Percentiles rank a stretch among this genome's conserved stretches.
Conservation (phyloP, 768 basidiomycete genomes). For the Suillus paluster region DNA sequence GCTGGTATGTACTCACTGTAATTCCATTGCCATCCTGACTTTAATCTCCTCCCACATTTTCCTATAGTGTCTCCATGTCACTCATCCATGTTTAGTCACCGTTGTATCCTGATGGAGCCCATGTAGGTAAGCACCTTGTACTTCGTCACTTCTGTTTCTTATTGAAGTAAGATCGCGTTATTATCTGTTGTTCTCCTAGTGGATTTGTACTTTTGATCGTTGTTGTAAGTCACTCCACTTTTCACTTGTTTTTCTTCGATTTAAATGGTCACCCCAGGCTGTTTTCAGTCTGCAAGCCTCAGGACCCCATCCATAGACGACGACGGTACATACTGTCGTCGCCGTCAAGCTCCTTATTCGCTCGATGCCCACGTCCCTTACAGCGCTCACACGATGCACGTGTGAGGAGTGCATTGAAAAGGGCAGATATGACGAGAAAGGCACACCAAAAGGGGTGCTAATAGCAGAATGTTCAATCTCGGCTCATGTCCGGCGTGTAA, state of each 20-base stretch:
- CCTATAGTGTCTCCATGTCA: neutral
- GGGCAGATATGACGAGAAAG: too few species aligned
- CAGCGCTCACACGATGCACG: too few species aligned
- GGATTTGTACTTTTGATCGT: neutral
- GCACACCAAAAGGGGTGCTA: too few species aligned
- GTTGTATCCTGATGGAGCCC: too few species aligned
- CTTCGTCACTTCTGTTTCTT: too few species aligned
- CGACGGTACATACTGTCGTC: neutral
- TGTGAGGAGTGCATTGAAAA: too few species aligned
- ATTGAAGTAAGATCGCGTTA: neutral
- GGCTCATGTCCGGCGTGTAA: too few species aligned
- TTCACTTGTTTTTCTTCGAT: neutral
- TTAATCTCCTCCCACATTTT: neutral
- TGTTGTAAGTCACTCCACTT: neutral
- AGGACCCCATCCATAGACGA: neutral
- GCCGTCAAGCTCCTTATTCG: neutral
- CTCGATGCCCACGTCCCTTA: too few species aligned
- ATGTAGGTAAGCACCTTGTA: neutral
- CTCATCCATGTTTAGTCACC: neutral
- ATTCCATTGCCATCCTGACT: neutral
- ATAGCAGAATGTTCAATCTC: too few species aligned
- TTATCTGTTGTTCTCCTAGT: neutral
- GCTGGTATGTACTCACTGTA: neutral
- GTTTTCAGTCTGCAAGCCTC: too few species aligned
- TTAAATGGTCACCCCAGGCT: neutral